Conservation (phyloP, 2,329 filamentous ascomycete genomes). For the Dactylellina parvicollis region DNA sequence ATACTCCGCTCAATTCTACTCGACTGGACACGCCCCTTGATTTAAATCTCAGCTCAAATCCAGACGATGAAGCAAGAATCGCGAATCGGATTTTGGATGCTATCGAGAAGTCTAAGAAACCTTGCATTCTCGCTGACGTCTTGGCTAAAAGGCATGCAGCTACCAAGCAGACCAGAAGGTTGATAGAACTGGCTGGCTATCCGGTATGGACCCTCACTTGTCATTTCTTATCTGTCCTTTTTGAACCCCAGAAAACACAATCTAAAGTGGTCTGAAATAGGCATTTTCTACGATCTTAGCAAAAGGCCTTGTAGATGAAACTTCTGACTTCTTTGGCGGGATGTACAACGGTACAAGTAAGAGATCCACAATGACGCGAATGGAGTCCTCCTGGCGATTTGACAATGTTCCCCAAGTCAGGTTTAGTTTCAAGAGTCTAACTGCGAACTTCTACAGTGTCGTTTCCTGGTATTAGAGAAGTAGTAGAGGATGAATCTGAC, state of each 20-base stretch:
- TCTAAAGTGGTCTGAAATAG: not conserved
- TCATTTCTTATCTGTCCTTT: not conserved
- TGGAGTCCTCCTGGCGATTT: not conserved
- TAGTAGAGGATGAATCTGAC: constrained; percentile 37
- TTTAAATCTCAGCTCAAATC: constrained; percentile 55
- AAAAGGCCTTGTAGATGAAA: constrained; percentile 49
- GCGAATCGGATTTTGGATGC: constrained; percentile 61
- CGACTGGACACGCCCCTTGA: constrained; percentile 58
- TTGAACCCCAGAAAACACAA: not conserved
- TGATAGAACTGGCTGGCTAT: constrained; percentile 44
- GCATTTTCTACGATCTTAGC: constrained; percentile 50
- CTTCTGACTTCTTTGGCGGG: constrained; percentile 33
- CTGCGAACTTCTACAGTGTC: too few species aligned
- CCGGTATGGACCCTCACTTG: constrained; percentile 13
- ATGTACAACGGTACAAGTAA: constrained; percentile 50
- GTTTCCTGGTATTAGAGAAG: constrained; percentile 47
- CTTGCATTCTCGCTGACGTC: constrained; percentile 67
- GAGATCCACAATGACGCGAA: not conserved
- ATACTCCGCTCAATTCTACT: constrained; percentile 59
- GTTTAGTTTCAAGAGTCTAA: too few species aligned
- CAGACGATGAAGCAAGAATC: constrained; percentile 57
- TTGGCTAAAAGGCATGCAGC: constrained; percentile 45
- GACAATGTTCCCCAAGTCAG: not conserved
- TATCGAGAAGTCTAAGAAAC: constrained; percentile 64
- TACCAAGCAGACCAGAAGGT: constrained; percentile 30